Conservation (phyloP, 768 basidiomycete species). For the Auriscalpium microsporum region DNA sequence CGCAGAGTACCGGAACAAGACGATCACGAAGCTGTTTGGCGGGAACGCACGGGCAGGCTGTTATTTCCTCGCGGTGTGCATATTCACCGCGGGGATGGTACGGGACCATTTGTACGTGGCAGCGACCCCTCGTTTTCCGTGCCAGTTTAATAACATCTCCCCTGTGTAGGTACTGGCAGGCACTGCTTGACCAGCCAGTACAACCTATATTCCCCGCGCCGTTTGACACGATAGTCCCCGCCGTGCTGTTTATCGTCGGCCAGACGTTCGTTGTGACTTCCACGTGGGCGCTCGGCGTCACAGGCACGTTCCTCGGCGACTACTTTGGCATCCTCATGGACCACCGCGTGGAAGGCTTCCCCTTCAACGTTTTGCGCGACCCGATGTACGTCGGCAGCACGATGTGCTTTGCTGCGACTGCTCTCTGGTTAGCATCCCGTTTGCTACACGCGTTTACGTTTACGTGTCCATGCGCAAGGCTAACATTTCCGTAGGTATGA, state of each 20-base stretch:
- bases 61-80: slow-evolving; percentile 78
- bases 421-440: slow-evolving; percentile 61
- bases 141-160: background rate
- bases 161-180: slow-evolving; percentile 56
- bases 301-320: slow-evolving; percentile 84
- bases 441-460: background rate
- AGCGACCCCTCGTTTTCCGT: background rate
- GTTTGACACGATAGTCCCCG: slow-evolving; percentile 50
- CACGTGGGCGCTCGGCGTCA: slow-evolving; percentile 86
- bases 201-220: slow-evolving; percentile 58
- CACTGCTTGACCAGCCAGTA: slow-evolving; percentile 70
- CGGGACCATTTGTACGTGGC: slow-evolving; percentile 74
- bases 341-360: slow-evolving; percentile 88
- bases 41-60: slow-evolving; percentile 70
- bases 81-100: slow-evolving; percentile 78
- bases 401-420: slow-evolving; percentile 77
- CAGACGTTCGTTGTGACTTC: slow-evolving; percentile 83
- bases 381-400: slow-evolving; percentile 98
- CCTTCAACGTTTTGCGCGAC: slow-evolving; percentile 86
- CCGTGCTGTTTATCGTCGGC: slow-evolving; percentile 56
- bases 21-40: slow-evolving; percentile 76
- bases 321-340: slow-evolving; percentile 87
- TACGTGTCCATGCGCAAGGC: background rate
- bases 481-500: slow-evolving; percentile 51
- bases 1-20: slow-evolving; percentile 74